Evolutionary conservation across 2,329 filamentous ascomycete genomes (phyloP), one percentile per base, ranked within the genome.

Genomic region (Pyrenophora teres): DNA sequence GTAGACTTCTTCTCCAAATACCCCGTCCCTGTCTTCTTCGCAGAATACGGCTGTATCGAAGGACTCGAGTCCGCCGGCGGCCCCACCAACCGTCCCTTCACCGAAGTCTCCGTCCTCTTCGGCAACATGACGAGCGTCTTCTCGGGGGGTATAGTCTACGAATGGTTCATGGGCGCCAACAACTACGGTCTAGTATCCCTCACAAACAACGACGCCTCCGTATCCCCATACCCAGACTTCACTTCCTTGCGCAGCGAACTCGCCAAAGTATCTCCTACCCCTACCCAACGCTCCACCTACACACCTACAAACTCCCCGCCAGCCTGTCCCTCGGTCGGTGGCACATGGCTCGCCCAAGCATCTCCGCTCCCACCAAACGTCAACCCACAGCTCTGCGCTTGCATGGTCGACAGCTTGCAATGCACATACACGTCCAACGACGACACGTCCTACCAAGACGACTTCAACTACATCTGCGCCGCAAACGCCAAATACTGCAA

Each of bases 131-230:
- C 86, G 10, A 74, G 77, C 2, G 91, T 96, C 65, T 93, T 94
- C 84, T 94, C 89, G 42, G 94, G 94, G 62, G 94, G 93, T 75
- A 96, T 99, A 62, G 92, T 97, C 72, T 99, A 97, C 83, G 95
- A 96, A 88, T 99, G 93, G 81, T 94, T 92, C 81, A 83, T 96
- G 81, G 91, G 96, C 74, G 78, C 73, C 46, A 97, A 97, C 79
- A 80, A 97, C 73, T 99, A 91, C 70, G 93, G 89, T 83, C 83
- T 96, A 21, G 86, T 93, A 53, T 74, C 81, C 52, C 73, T 90
- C 46, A 72, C 78, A 33, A 82, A 82, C 66, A 77, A 79, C 68
- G 78, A 77, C 15, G 63, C 65, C 43, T 88, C 87, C 56, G 83
- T 78, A 57, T 89, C 87, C 59, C 81, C 90, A 2, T 70, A 72